Percentiles rank a stretch among this genome's conserved stretches.
Evolutionary conservation across 345 rosid species (phyloP).

Genomic region (Anastatica hierochuntica): DNA sequence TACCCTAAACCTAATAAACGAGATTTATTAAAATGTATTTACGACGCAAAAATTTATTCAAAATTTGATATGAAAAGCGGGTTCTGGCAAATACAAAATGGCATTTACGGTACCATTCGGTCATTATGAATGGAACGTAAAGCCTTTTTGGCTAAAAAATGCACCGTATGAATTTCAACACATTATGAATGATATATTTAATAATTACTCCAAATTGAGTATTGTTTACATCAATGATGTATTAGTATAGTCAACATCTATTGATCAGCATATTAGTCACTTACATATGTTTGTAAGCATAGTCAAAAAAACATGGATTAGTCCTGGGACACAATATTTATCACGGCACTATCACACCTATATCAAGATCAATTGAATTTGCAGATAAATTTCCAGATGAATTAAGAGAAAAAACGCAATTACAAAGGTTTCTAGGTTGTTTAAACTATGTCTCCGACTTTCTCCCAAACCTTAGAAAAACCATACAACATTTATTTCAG

Average conservation of each 20-base stretch:
- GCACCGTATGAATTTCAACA: not conserved
- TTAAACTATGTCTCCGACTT: not conserved
- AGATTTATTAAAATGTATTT: not conserved
- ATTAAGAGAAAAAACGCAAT: not conserved
- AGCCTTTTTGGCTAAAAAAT: not conserved
- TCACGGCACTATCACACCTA: not conserved
- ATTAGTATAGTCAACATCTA: not conserved
- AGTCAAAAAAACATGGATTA: not conserved
- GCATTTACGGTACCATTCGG: not conserved
- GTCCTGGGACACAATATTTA: not conserved
- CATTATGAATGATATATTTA: not conserved
- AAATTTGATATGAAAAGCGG: not conserved
- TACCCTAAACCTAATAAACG: not conserved
- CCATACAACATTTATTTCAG: not conserved
- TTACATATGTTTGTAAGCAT: not conserved
- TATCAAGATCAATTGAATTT: not conserved
- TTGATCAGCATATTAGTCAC: not conserved
- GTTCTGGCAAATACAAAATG: not conserved
- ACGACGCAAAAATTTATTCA: not conserved
- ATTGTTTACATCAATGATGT: not conserved
- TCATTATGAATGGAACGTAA: not conserved
- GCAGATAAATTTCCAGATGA: not conserved
- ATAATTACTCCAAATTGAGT: not conserved
- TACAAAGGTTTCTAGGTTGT: not conserved
- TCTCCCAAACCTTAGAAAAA: not conserved